Percentiles rank a stretch among this genome's conserved stretches.
These are phyloP conservation scores for Saccharomyces paradoxus DNA, from an alignment of 805 yeast species.

Conservation along the genomic window DNA sequence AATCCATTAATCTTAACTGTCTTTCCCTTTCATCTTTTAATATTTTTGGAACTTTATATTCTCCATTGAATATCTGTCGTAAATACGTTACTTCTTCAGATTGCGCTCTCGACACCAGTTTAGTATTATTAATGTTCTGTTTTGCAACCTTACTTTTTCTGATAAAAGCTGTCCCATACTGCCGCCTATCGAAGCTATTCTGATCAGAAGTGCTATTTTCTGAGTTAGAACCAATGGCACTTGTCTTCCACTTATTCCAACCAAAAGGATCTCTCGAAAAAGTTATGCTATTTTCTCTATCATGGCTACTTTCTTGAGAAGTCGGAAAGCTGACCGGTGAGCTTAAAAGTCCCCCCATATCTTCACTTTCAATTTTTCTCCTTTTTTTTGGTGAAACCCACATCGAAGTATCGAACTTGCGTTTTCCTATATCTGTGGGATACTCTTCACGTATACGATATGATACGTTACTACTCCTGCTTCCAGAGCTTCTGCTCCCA, in stretches of 20 bases:
- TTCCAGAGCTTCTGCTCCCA: background rate
- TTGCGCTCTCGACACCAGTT: conserved; percentile 11
- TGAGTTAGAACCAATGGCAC: conserved; percentile 21
- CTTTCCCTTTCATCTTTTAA: conserved; percentile 20
- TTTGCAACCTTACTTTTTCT: conserved; percentile 11
- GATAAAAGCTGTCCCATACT: conserved; percentile 35
- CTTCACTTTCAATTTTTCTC: background rate
- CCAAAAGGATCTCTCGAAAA: conserved; percentile 25
- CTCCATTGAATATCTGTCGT: conserved; percentile 30
- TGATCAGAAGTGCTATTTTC: background rate
- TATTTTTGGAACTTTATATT: conserved; percentile 30
- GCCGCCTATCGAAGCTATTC: conserved; percentile 4
- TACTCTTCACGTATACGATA: background rate
- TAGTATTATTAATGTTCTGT: conserved; percentile 4
- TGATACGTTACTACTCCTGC: background rate
- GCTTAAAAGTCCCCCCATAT: background rate
- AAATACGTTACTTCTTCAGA: conserved; percentile 27
- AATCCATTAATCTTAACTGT: conserved; percentile 17
- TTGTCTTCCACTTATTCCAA: conserved; percentile 22
- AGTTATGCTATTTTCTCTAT: conserved; percentile 1
- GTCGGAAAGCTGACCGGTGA: background rate
- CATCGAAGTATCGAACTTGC: background rate
- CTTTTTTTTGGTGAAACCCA: conserved; percentile 2
- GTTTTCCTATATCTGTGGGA: background rate
- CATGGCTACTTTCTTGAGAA: background rate